Evolutionary conservation across 192 early-diverging fungal species (phyloP).

Genomic region (Physocladia obscura): DNA sequence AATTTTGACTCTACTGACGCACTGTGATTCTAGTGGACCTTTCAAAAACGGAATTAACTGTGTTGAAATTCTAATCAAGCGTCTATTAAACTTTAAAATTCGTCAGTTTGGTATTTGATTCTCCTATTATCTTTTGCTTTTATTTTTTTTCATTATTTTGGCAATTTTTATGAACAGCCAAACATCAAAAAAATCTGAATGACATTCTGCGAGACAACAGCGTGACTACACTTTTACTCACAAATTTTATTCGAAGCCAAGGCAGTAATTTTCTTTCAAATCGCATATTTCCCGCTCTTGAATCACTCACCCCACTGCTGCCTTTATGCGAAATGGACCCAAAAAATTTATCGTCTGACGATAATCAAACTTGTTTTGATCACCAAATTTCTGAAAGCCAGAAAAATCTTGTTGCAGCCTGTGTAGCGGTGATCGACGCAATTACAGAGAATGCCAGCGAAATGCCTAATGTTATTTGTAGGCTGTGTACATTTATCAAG

Average conservation of each 20-base stretch:
- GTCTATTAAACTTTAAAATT: conserved; percentile 6
- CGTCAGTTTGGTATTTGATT: conserved; percentile 21
- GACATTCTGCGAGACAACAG: conserved; percentile 53
- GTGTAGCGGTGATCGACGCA: too few relatives aligned
- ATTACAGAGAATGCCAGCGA: too few relatives aligned
- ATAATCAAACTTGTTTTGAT: too few relatives aligned
- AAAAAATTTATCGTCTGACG: too few relatives aligned
- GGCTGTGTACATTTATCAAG: too few relatives aligned
- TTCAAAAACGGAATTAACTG: neutral
- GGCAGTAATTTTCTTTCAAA: conserved; percentile 35
- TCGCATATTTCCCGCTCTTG: conserved; percentile 28
- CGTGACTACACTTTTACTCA: conserved; percentile 14
- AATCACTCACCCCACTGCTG: conserved; percentile 27
- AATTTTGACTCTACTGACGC: neutral
- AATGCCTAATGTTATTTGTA: too few relatives aligned
- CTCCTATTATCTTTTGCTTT: too few relatives aligned
- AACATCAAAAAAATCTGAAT: conserved; percentile 40
- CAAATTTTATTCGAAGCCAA: conserved; percentile 30
- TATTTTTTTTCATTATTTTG: too few relatives aligned
- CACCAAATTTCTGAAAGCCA: too few relatives aligned
- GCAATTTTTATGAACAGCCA: conserved; percentile 25
- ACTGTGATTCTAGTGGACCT: neutral
- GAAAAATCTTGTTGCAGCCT: too few relatives aligned
- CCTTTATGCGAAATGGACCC: conserved; percentile 50
- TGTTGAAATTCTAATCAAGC: conserved; percentile 14